Evolutionary conservation across 179 eudicot species (phyloP), one percentile per base, ranked within the genome.

Genomic region (Heliamphora pulchella): DNA sequence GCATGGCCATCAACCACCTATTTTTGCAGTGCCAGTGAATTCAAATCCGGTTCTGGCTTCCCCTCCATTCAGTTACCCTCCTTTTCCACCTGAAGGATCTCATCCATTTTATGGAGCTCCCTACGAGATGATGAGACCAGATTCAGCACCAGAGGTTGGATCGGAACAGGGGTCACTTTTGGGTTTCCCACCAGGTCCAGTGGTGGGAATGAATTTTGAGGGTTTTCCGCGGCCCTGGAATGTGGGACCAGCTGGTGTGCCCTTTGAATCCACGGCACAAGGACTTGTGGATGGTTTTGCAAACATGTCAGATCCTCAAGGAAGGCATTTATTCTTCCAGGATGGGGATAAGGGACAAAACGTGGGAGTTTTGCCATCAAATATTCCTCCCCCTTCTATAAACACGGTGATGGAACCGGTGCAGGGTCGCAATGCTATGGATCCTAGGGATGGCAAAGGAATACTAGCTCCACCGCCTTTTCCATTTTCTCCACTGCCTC

Each of bases 401-500:
- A 85, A 71, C 73, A 83, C 67, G 73, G 85, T 63, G 41, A 64
- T 70, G 85, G 88, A 83, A 71, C 65, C 55, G 4, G 41, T 59
- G 50, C 81, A 80, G 51, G 82, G 78, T 47, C 77, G 79, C 7
- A 85, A 62, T 72, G 64, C 76, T 48, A 66, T 82, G 65, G 88
- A 85, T 39, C 78, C 81, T 8, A 83, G 82, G 80, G 86, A 85
- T 71, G 79, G 79, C 8, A 86, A 83, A 74, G 89, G 87, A 41
- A 63, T 82, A 74, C 62, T 82, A 65, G 85, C 89, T 53, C 84
- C 90, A 10, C 92, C 84, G 83, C 84, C 90, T 51, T 75, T 86
- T 80, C 78, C 87, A 1, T 84, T 81, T 2, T 92, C 90, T 15
- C 94, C 94, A 10, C 91, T 89, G 75, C 95, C 95, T n/a, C 97